Conservation (phyloP, 345 rosid genomes). For the Moringa oleifera region DNA sequence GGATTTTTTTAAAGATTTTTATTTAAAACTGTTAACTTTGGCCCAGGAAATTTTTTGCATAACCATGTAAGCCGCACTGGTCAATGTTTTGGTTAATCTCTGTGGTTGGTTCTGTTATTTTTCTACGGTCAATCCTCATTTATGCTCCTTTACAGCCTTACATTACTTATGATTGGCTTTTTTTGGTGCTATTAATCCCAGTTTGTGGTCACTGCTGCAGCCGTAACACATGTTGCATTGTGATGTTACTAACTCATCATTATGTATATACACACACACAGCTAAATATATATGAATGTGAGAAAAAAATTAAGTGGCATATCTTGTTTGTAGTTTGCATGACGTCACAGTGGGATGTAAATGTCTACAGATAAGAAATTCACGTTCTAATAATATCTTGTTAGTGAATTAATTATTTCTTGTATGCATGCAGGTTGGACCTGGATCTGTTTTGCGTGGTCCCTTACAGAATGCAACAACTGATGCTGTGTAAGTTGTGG, state of each 20-base stretch:
- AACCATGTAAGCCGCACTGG: too few species aligned
- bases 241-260: too few species aligned
- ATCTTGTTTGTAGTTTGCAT: background rate
- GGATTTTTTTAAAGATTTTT: too few species aligned
- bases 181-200: too few species aligned
- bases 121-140: too few species aligned
- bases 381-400: slow-evolving; percentile 3
- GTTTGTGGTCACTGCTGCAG: background rate
- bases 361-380: slow-evolving; percentile 5
- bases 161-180: too few species aligned
- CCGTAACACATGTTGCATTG: background rate
- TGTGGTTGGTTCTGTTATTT: background rate
- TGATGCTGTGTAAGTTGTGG: slow-evolving; percentile 73
- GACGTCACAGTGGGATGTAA: background rate
- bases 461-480: slow-evolving; percentile 74
- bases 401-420: slow-evolving; percentile 9
- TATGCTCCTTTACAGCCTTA: too few species aligned
- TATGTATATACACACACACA: too few species aligned
- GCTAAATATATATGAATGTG: too few species aligned
- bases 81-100: background rate
- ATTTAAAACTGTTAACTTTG: too few species aligned
- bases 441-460: slow-evolving; percentile 87
- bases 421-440: slow-evolving; percentile 66
- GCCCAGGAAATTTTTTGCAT: too few species aligned
- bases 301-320: background rate